Conservation (phyloP, 1,284 basidiomycete species). For the Tylopilus sp. region DNA sequence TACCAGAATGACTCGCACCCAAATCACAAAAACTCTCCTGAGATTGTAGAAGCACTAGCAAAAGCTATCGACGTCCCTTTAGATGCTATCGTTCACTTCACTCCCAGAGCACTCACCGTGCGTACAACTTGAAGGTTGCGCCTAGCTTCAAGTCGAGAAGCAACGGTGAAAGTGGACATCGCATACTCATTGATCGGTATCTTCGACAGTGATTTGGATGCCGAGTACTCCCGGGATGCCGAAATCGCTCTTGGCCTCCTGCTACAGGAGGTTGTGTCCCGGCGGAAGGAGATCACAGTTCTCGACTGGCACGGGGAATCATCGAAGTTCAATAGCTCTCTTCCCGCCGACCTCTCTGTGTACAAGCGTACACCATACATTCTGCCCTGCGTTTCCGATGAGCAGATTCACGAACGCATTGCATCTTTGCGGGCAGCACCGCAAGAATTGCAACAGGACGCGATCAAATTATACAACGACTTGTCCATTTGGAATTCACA, state of each 20-base stretch:
- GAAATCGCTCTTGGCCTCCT: slow-evolving; percentile 24
- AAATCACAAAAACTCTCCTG: too few relatives aligned
- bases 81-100: too few relatives aligned
- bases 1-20: too few relatives aligned
- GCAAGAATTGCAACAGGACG: too few relatives aligned
- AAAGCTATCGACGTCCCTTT: too few relatives aligned
- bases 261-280: slow-evolving; percentile 23
- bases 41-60: too few relatives aligned
- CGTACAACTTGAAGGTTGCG: slow-evolving; percentile 21
- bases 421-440: neutral
- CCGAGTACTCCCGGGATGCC: slow-evolving; percentile 5
- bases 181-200: slow-evolving; percentile 16
- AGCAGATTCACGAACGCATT: too few relatives aligned
- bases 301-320: slow-evolving; percentile 30
- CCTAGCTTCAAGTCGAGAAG: slow-evolving; percentile 24
- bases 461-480: too few relatives aligned
- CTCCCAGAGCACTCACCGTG: too few relatives aligned
- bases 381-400: neutral
- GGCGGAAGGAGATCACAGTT: slow-evolving; percentile 14
- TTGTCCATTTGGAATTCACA: neutral
- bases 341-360: slow-evolving; percentile 18
- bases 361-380: slow-evolving; percentile 7
- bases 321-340: slow-evolving; percentile 27
- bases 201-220: neutral
- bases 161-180: slow-evolving; percentile 16